Base-by-base conservation (phyloP, 768 basidiomycete genomes). In the Lentinula detonsa region DNA sequence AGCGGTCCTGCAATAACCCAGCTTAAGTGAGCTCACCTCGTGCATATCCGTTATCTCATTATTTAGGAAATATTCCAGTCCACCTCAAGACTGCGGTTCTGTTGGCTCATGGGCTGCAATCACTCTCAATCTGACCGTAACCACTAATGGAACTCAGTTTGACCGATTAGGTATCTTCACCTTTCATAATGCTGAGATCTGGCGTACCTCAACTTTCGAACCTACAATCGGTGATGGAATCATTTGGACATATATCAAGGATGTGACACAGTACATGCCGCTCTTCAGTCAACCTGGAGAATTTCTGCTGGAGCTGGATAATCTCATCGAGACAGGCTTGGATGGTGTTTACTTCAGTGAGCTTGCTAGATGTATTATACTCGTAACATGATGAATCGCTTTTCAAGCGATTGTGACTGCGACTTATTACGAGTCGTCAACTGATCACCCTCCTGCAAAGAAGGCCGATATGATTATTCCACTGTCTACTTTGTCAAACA, bases 151-250 rank as follows among this genome's bases (percentile, higher is more conserved):
- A 49, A 88, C 86, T 6, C 88, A 90, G 68, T 90, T 82, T 61
- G 88, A 90, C 67, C 81, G 89, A 13, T 76, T 90, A 5, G 87
- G 82, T 1, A 81, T 85, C 15, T 88, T 93, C 65, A 88, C 87
- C 5, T 86, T 91, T 68, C 84, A 89, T 35, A 85, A 90, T 66
- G 87, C 88, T 6, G 90, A 91, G 70, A 89, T 91, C 55, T 90
- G 90, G 90, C 78, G 90, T 40, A 90, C 87, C 18, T 90, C 88
- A 0, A 92, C 90, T 16, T 85, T 90, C 0, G 90, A 92, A 70
- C 90, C 90, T 0, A 86, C 84, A 0, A 65, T 64, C 13, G 77
- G 81, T 2, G 77, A 82, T 52, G 90, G 90, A 10, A 90, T 91
- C 62, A 85, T 90, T 53, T 91, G 89, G 90, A 90, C 88, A 0